Conservation (phyloP, 345 rosid genomes). For the Acer yangbiense region DNA sequence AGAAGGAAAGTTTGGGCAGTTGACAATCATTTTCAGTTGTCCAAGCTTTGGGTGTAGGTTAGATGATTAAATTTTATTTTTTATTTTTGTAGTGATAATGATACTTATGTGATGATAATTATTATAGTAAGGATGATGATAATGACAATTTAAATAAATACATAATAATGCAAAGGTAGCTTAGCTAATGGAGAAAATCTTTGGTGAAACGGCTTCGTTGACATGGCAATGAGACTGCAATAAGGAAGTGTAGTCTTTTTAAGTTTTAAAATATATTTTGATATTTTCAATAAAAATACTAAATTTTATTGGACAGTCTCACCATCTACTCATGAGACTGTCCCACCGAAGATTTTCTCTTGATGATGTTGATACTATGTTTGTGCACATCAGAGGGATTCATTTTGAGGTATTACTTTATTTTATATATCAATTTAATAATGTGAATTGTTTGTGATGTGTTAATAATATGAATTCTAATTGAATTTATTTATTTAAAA, state of each 20-base stretch:
- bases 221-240: too few species aligned
- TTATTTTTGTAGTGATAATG: background rate
- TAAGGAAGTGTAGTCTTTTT: too few species aligned
- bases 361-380: too few species aligned
- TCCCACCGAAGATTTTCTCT: too few species aligned
- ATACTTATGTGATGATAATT: background rate
- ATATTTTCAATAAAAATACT: too few species aligned
- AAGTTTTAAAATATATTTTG: too few species aligned
- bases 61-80: background rate
- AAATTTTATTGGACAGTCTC: accelerated
- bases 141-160: background rate
- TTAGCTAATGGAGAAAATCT: too few species aligned
- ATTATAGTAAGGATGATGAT: conserved; percentile 3
- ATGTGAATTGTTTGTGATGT: too few species aligned
- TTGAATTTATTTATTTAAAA: background rate
- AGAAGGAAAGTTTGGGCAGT: conserved; percentile 2
- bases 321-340: too few species aligned
- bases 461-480: background rate
- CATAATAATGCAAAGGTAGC: background rate
- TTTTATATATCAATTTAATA: background rate
- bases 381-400: background rate
- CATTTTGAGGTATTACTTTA: background rate
- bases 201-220: too few species aligned
- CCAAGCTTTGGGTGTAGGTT: conserved; percentile 13
- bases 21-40: background rate